Evolutionary conservation across 2,329 filamentous ascomycete genomes (phyloP).

Genomic region (Thyridium curvatum): DNA sequence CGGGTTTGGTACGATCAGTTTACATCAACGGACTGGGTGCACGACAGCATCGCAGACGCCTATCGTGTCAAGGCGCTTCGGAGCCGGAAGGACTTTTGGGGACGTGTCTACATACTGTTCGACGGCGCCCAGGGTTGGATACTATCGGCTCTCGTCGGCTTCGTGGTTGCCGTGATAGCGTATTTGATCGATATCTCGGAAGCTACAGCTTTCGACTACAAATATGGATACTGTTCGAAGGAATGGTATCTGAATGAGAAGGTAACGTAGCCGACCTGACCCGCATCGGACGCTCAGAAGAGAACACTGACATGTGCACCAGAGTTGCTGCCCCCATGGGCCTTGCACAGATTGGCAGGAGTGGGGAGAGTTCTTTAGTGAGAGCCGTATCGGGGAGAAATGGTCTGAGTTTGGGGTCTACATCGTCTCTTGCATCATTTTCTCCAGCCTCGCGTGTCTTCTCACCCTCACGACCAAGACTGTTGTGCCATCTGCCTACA

Average conservation of each 20-base stretch:
- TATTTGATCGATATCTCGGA: conserved; percentile 89
- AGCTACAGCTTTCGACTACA: conserved; percentile 79
- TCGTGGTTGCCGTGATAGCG: conserved; percentile 76
- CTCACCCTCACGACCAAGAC: conserved; percentile 90
- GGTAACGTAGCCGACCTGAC: no score
- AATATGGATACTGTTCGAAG: conserved; percentile 74
- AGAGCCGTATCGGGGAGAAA: conserved; percentile 36
- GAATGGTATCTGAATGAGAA: conserved; percentile 71
- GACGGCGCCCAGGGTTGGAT: conserved; percentile 94
- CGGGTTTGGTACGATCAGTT: conserved; percentile 99
- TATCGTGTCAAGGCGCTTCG: conserved; percentile 81
- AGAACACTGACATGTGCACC: background rate
- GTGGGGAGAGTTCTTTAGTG: conserved; percentile 45
- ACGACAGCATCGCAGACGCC: conserved; percentile 92
- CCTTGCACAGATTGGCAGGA: conserved; percentile 50
- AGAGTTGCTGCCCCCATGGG: conserved; percentile 50
- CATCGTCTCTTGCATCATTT: conserved; percentile 60
- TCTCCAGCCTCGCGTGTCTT: conserved; percentile 68
- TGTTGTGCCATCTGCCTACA: conserved; percentile 81
- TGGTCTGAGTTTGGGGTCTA: conserved; percentile 77
- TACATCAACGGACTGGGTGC: conserved; percentile 96
- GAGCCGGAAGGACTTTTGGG: conserved; percentile 75
- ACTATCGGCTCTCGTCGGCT: conserved; percentile 81
- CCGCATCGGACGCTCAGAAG: no score
- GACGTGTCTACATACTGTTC: conserved; percentile 68